phyloP scores from a whole-genome alignment of 495 filamentous ascomycete species.

The Lepidopterella palustris region DNA sequence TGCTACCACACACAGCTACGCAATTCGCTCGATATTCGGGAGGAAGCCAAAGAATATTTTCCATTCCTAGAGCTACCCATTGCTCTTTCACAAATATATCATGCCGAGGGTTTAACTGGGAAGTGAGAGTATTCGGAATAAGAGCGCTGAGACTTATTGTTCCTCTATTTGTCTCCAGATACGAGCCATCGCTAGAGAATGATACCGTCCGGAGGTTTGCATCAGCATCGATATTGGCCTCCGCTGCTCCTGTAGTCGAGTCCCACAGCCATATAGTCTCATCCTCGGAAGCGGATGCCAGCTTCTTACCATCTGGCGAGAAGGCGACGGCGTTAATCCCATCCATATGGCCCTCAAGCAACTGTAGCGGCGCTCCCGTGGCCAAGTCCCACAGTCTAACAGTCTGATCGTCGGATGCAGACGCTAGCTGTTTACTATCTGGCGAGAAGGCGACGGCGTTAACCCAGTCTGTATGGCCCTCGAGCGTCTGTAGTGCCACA shows the following conservation, averaged over 20 bases:
- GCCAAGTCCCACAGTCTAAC: neutral
- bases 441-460: neutral
- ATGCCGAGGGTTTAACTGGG: neutral
- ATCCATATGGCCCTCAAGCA: neutral
- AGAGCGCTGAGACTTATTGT: neutral
- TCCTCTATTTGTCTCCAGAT: neutral
- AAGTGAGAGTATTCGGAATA: neutral
- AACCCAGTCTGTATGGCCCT: neutral
- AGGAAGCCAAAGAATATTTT: neutral
- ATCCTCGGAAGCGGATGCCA: slow-evolving; percentile 88
- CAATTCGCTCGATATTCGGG: neutral
- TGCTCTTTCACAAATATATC: neutral
- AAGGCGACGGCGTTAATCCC: neutral
- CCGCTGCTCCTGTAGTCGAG: slow-evolving; percentile 51
- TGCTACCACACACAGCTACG: neutral
- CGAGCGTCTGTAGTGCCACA: neutral
- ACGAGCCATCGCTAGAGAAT: neutral
- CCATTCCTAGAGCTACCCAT: neutral
- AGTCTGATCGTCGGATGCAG: neutral
- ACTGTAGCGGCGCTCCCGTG: neutral
- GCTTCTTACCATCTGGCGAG: slow-evolving; percentile 61
- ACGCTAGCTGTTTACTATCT: neutral
- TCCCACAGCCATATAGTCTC: slow-evolving; percentile 96
- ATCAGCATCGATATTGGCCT: too few species aligned
- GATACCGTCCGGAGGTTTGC: neutral